These are phyloP conservation scores for Adansonia digitata DNA, from an alignment of 345 rosid genomes.

Conservation along the genomic window DNA sequence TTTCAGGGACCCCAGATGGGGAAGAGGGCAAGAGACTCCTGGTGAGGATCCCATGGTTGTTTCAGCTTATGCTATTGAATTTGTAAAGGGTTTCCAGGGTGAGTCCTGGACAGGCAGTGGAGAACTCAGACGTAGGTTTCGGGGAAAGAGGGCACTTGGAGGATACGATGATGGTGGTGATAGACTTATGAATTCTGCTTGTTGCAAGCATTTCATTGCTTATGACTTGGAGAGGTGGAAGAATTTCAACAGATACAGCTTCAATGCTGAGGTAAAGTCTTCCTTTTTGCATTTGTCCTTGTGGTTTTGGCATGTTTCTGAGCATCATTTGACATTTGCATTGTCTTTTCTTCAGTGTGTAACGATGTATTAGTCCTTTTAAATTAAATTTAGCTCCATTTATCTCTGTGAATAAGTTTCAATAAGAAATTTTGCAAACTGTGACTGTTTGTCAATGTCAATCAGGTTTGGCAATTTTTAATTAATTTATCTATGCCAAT, in stretches of 20 bases:
- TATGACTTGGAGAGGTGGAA: conserved; percentile 90
- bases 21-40: conserved; percentile 94
- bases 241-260: conserved; percentile 66
- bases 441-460: not conserved
- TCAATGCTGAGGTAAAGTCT: conserved; percentile 73
- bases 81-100: conserved; percentile 73
- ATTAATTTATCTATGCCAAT: not conserved
- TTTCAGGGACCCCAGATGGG: conserved; percentile 95
- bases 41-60: conserved; percentile 88
- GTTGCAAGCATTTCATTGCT: conserved; percentile 90
- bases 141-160: conserved; percentile 25
- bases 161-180: conserved; percentile 28
- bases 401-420: not conserved
- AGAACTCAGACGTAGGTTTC: conserved; percentile 19
- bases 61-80: conserved; percentile 64
- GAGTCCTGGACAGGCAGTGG: conserved; percentile 23
- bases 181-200: conserved; percentile 78
- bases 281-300: not conserved
- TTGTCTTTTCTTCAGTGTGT: not conserved
- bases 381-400: not conserved
- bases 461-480: not conserved
- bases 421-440: not conserved
- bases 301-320: not conserved
- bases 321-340: not conserved
- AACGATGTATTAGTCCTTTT: not conserved